Base-by-base conservation (phyloP, 441 rosid species). In the Geranium incanum region DNA sequence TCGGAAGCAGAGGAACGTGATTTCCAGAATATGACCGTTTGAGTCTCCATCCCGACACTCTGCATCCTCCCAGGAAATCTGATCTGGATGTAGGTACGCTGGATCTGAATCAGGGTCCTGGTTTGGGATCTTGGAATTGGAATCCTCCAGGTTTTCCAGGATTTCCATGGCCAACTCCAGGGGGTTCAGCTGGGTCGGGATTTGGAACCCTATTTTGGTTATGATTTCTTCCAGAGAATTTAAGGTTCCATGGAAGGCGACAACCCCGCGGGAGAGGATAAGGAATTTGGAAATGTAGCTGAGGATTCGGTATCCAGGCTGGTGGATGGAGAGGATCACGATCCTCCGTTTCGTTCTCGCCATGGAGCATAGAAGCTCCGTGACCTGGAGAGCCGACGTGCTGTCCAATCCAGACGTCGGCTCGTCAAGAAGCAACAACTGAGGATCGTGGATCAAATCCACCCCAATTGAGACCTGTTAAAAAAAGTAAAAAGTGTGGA, bases 391-490 rank as follows among this genome's bases (percentile, higher is more conserved):
- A 16, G 91, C 89, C 19, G 86, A 86, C 68, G 82, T 74, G 77
- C 91, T 85, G 70, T 85, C 93, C 5, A 88, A 76, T 69, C 93
- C 93, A 1, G 91, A 88, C 45, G 93, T 88, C 6, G 91, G 91
- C 69, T 88, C 93, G 65, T 88, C 91, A 7, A 88, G 78, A 38
- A 88, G 80, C 55, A 88, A 76, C 71, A 88, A 80, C 1, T 86
- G 80, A 0, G 93, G 91, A 41, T 85, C 86, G 9, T 85, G 86
- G 38, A 88, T 88, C 87, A 86, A 75, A 67, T 88, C 93, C 6
- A 88, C 84, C 2, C 86, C 93, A 48, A 88, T 84, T 0, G 91
- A 86, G 1, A 43, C 50, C 50, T 43, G 11, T 43, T 0, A 0
- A 43, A 6, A 1, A 28, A 28, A 28, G 33, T 28, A 28, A 1